Evolutionary conservation across 1,284 basidiomycete species (phyloP).

Genomic region (Violaceomyces palustris): DNA sequence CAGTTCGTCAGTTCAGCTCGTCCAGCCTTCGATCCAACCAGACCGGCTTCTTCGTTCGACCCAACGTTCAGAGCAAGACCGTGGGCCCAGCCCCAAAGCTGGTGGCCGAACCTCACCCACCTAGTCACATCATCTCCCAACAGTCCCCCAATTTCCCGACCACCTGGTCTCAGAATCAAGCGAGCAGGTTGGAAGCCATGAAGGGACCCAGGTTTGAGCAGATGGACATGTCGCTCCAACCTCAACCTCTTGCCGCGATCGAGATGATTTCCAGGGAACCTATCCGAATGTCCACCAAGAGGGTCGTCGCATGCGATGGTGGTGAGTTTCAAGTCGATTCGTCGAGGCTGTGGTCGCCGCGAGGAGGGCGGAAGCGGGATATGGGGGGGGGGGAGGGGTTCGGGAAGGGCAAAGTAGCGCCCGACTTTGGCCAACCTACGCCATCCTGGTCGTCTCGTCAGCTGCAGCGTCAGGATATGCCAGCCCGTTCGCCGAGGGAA

Average conservation of each 20-base stretch:
- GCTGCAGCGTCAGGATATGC: too few relatives aligned
- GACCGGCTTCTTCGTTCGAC: conserved; percentile 29
- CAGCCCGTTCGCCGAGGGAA: too few relatives aligned
- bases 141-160: conserved; percentile 42
- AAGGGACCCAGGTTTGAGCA: conserved; percentile 82
- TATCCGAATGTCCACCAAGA: conserved; percentile 69
- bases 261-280: conserved; percentile 81
- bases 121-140: conserved; percentile 18
- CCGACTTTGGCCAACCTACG: too few relatives aligned
- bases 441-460: too few relatives aligned
- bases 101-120: conserved; percentile 43
- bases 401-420: too few relatives aligned
- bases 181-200: conserved; percentile 60
- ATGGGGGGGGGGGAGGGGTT: too few relatives aligned
- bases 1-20: too few relatives aligned
- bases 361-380: too few relatives aligned
- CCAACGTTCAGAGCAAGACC: conserved; percentile 15
- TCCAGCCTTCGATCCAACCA: too few relatives aligned
- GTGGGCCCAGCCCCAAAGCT: conserved; percentile 25
- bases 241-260: conserved; percentile 85
- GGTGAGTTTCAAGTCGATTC: too few relatives aligned
- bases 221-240: conserved; percentile 77
- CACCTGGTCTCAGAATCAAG: conserved; percentile 42
- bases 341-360: too few relatives aligned
- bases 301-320: conserved; percentile 87